A percentile compares a stretch with the other conserved stretches of the same genome.
Conservation (phyloP, 2,329 filamentous ascomycete species). For the Aspergillus fijiensis region DNA sequence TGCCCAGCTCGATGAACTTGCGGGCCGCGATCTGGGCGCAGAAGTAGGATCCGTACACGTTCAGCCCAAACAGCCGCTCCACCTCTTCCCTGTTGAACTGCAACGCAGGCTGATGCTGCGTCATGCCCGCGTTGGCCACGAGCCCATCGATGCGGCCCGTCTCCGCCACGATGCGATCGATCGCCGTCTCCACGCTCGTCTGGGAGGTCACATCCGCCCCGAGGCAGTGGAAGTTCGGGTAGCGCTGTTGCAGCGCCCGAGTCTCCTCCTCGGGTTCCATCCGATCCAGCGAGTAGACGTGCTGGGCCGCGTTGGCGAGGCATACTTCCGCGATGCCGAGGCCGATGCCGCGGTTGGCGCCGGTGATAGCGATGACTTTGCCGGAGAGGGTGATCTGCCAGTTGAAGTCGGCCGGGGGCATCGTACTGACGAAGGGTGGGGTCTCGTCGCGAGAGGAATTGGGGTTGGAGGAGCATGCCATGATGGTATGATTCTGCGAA, state of each 20-base stretch:
- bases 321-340: constrained; percentile 49
- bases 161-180: constrained; percentile 42
- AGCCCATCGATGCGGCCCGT: constrained; percentile 46
- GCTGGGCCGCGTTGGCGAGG: constrained; percentile 45
- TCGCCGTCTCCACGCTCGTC: constrained; percentile 39
- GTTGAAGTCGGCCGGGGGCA: constrained; percentile 44
- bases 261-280: constrained; percentile 35
- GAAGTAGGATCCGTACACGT: constrained; percentile 37
- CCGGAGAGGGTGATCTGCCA: constrained; percentile 48
- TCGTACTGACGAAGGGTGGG: constrained; percentile 38
- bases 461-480: neutral
- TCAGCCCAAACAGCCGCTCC: constrained; percentile 47
- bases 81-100: constrained; percentile 44
- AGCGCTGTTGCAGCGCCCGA: constrained; percentile 37
- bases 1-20: constrained; percentile 44
- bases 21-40: constrained; percentile 32
- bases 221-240: constrained; percentile 47
- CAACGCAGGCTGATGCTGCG: constrained; percentile 50
- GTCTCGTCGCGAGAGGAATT: neutral
- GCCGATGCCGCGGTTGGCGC: constrained; percentile 42
- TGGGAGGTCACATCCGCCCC: constrained; percentile 49
- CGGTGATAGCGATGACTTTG: constrained; percentile 39
- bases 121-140: constrained; percentile 44
- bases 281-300: constrained; percentile 44
- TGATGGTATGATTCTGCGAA: neutral